These are phyloP conservation scores for Picocystis salinarum DNA, from an alignment of 139 green algal genomes.

Conservation along the genomic window DNA sequence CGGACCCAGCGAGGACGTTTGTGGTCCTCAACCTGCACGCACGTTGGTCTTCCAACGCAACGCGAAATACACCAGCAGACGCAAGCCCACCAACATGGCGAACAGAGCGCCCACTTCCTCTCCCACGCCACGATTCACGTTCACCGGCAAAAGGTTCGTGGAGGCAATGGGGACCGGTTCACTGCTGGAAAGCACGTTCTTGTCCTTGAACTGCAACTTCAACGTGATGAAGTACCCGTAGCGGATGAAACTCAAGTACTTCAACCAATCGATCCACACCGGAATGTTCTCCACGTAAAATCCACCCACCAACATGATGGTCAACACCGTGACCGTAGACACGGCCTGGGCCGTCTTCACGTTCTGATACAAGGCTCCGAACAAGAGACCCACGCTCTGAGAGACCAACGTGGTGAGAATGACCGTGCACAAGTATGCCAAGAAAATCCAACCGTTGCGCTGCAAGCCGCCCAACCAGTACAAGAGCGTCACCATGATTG, in stretches of 20 bases:
- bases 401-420: slow-evolving; percentile 33
- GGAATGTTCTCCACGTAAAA: slow-evolving; percentile 43
- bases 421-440: slow-evolving; percentile 29
- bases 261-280: slow-evolving; percentile 38
- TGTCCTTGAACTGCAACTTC: slow-evolving; percentile 21
- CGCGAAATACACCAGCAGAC: too few species aligned
- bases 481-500: slow-evolving; percentile 1
- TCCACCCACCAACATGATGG: slow-evolving; percentile 27
- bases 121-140: too few species aligned
- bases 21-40: too few species aligned
- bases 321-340: slow-evolving; percentile 43
- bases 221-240: slow-evolving; percentile 40
- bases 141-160: too few species aligned
- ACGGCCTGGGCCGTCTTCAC: slow-evolving; percentile 38
- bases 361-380: slow-evolving; percentile 45
- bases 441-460: too few species aligned
- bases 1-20: too few species aligned
- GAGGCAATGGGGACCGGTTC: too few species aligned
- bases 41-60: too few species aligned
- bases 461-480: slow-evolving; percentile 4
- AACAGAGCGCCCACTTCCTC: too few species aligned
- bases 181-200: slow-evolving; percentile 1
- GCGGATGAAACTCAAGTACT: slow-evolving; percentile 42
- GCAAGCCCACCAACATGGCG: too few species aligned
- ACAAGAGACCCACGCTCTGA: slow-evolving; percentile 42